These are phyloP conservation scores for Komagataella phaffii DNA, from an alignment of 805 yeast species.

Conservation along the genomic window DNA sequence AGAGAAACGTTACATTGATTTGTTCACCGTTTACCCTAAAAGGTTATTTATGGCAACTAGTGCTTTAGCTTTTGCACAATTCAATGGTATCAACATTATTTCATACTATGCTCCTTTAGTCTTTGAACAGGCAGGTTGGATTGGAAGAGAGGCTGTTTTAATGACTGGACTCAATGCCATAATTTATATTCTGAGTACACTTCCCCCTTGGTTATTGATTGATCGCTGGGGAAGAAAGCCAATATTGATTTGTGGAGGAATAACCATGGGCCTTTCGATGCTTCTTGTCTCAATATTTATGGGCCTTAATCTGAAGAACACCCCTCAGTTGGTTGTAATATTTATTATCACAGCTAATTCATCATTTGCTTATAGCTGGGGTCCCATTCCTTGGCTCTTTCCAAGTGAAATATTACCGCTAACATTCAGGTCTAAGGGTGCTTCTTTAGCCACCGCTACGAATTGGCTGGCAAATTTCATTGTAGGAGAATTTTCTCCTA, in stretches of 20 bases:
- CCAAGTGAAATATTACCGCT: conserved; percentile 78
- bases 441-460: conserved; percentile 75
- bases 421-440: conserved; percentile 74
- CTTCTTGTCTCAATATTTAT: conserved; percentile 48
- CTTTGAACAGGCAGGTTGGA: conserved; percentile 87
- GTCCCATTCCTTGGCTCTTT: conserved; percentile 81
- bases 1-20: conserved; percentile 26
- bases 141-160: conserved; percentile 66
- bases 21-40: conserved; percentile 23
- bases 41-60: conserved; percentile 74
- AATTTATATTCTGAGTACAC: conserved; percentile 46
- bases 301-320: conserved; percentile 31
- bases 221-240: conserved; percentile 83
- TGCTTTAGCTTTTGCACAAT: conserved; percentile 78
- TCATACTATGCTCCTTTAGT: conserved; percentile 86
- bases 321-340: conserved; percentile 60
- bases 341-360: conserved; percentile 71
- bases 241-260: conserved; percentile 59
- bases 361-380: conserved; percentile 81
- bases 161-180: conserved; percentile 74
- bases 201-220: conserved; percentile 84
- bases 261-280: conserved; percentile 60
- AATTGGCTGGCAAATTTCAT: conserved; percentile 86
- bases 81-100: conserved; percentile 81
- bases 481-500: conserved; percentile 86